phyloP scores from a whole-genome alignment of 495 filamentous ascomycete genomes.

The Xylaria cubensis region DNA sequence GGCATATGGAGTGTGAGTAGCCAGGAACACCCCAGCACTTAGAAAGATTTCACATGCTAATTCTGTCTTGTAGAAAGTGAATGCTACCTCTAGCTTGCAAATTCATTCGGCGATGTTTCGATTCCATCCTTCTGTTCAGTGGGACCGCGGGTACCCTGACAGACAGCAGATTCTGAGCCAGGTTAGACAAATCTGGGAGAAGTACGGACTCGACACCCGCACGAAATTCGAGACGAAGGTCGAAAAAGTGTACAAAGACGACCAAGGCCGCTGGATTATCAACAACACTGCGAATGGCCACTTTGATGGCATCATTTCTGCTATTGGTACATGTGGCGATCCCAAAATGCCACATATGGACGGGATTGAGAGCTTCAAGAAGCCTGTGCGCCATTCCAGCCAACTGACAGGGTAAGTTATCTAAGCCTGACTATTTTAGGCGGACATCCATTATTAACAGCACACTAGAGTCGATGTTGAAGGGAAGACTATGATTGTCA shows the following conservation, averaged over 20 bases:
- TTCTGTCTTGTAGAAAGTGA: constrained; percentile 64
- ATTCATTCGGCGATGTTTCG: constrained; percentile 89
- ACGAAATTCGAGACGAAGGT: constrained; percentile 76
- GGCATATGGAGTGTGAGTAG: constrained; percentile 82
- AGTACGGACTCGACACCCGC: constrained; percentile 71
- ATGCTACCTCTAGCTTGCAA: constrained; percentile 81
- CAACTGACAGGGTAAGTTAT: constrained; percentile 64
- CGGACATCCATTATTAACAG: neutral
- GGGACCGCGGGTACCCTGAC: constrained; percentile 75
- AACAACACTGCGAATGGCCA: constrained; percentile 70
- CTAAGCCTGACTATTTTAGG: neutral
- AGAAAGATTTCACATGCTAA: neutral
- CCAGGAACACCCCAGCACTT: neutral
- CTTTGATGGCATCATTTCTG: constrained; percentile 80
- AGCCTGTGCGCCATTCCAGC: constrained; percentile 75
- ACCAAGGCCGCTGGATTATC: constrained; percentile 78
- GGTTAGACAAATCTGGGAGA: constrained; percentile 74
- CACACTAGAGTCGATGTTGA: constrained; percentile 54
- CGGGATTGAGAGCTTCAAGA: constrained; percentile 70
- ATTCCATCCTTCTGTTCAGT: constrained; percentile 81
- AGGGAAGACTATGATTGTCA: constrained; percentile 74
- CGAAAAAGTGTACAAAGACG: constrained; percentile 69
- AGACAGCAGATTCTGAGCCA: constrained; percentile 74
- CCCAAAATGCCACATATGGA: constrained; percentile 73
- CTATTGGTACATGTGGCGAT: constrained; percentile 80